A percentile compares a stretch with the other conserved stretches of the same genome.
Evolutionary conservation across 768 basidiomycete genomes (phyloP).

Genomic region (Tylopilus rubrobrunneus): DNA sequence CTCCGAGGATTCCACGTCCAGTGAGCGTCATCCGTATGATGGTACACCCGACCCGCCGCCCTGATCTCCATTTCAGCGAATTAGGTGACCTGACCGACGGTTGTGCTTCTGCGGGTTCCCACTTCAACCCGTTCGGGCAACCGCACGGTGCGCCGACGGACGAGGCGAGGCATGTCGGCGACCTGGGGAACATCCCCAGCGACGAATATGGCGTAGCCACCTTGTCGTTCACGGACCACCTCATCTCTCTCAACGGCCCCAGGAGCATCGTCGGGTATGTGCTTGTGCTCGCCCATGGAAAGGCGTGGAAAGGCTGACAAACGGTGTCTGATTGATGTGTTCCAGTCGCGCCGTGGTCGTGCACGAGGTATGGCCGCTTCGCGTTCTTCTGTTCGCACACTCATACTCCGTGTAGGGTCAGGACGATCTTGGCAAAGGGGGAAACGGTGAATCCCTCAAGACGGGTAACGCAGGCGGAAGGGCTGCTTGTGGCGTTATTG

Average conservation of each 20-base stretch:
- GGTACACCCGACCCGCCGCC: slow-evolving; percentile 13
- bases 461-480: slow-evolving; percentile 78
- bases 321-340: not conserved
- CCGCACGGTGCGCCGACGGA: slow-evolving; percentile 64
- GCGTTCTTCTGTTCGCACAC: slow-evolving; percentile 6
- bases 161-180: slow-evolving; percentile 62
- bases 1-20: slow-evolving; percentile 79
- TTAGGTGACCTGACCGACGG: slow-evolving; percentile 65
- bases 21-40: slow-evolving; percentile 37
- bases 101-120: slow-evolving; percentile 64
- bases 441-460: slow-evolving; percentile 63
- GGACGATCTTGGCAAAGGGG: slow-evolving; percentile 76
- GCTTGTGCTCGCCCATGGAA: not conserved
- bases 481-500: slow-evolving; percentile 81
- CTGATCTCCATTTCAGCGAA: slow-evolving; percentile 12
- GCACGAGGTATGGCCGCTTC: slow-evolving; percentile 48
- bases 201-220: slow-evolving; percentile 54
- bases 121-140: slow-evolving; percentile 70
- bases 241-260: slow-evolving; percentile 66
- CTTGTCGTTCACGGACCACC: slow-evolving; percentile 54
- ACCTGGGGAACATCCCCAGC: slow-evolving; percentile 69
- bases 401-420: slow-evolving; percentile 44
- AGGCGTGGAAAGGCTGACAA: slow-evolving; percentile 1
- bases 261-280: slow-evolving; percentile 67
- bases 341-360: slow-evolving; percentile 67